These are phyloP conservation scores for Talaromyces thailandensis DNA, from an alignment of 495 filamentous ascomycete genomes.

Conservation along the genomic window DNA sequence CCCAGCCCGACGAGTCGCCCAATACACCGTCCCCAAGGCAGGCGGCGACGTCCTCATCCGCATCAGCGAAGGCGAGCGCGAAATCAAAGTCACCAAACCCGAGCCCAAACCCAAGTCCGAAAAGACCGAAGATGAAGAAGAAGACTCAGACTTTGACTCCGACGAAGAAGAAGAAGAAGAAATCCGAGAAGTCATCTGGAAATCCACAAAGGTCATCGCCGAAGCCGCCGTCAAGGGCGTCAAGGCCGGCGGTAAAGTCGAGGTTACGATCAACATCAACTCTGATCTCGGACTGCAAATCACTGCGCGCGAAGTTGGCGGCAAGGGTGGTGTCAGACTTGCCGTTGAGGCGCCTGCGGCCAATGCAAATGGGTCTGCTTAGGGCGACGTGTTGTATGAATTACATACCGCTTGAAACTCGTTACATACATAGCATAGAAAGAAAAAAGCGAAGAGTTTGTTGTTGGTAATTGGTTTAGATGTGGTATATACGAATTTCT, in stretches of 20 bases:
- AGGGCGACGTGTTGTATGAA: not conserved
- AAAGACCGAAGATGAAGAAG: constrained; percentile 47
- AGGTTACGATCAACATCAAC: constrained; percentile 81
- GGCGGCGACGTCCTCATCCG: constrained; percentile 83
- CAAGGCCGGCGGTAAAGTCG: constrained; percentile 84
- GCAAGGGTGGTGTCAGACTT: constrained; percentile 76
- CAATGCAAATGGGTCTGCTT: constrained; percentile 32
- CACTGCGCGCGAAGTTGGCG: constrained; percentile 76
- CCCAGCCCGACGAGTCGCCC: constrained; percentile 73
- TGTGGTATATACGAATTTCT: constrained; percentile 1
- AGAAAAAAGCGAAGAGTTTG: not conserved
- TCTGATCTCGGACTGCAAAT: constrained; percentile 69
- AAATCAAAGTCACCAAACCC: constrained; percentile 85
- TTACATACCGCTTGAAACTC: not conserved
- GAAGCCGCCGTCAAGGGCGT: constrained; percentile 76
- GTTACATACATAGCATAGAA: not conserved
- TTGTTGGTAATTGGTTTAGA: not conserved
- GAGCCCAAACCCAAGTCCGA: constrained; percentile 68
- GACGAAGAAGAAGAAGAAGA: constrained; percentile 85
- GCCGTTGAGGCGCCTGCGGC: constrained; percentile 38
- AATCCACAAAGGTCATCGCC: constrained; percentile 72
- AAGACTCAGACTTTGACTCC: constrained; percentile 49
- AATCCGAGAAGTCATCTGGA: constrained; percentile 84
- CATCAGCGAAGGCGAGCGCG: constrained; percentile 73
- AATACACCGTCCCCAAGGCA: constrained; percentile 60